Evolutionary conservation across 2,329 filamentous ascomycete genomes (phyloP), one percentile per base, ranked within the genome.

Genomic region (Ophiostoma tasmaniense): DNA sequence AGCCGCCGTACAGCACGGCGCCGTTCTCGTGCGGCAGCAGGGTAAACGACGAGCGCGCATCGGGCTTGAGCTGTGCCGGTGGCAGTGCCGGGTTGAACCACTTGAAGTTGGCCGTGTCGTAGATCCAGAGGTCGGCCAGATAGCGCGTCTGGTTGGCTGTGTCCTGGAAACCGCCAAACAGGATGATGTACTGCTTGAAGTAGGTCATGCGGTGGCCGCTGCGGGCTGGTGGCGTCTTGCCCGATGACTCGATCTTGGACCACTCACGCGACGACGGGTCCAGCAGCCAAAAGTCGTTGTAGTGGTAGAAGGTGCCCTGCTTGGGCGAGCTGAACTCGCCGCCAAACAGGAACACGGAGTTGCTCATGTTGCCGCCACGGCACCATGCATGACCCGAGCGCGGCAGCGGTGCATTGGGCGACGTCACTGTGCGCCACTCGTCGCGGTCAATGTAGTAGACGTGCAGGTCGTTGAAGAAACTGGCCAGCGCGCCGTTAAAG

Each of bases 291-390:
- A 99, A 98, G 80, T 98, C 95, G 75, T 96, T 97, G 81, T 99
- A 99, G 79, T 99, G 95, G 78, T 99, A 97, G 76, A 99, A 99
- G 0, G 94, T 98, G 3, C 95, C 95, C 79, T 98, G 95, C 77
- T 97, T 98, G 1, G 95, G 95, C 35, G 90, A 94, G 70, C 91
- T 96, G 78, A 99, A 99, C 79, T 99, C 95, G 71, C 94, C 95
- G 72, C 95, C 95, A 76, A 98, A 98, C 20, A 99, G 81, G 77
- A 96, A 99, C 67, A 98, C 86, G 42, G 90, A 88, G 72, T 90
- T 90, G 20, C 89, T 86, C 71, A 82, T 83, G 78, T 97, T 97
- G 65, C 90, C 91, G 69, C 91, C 93, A 70, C 93, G 87, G 75
- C 92, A 96, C 92, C 93, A 97, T 20, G 95, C 94, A 83, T 98